Conservation (phyloP, 768 basidiomycete genomes). For the Lactarius sanguifluus region DNA sequence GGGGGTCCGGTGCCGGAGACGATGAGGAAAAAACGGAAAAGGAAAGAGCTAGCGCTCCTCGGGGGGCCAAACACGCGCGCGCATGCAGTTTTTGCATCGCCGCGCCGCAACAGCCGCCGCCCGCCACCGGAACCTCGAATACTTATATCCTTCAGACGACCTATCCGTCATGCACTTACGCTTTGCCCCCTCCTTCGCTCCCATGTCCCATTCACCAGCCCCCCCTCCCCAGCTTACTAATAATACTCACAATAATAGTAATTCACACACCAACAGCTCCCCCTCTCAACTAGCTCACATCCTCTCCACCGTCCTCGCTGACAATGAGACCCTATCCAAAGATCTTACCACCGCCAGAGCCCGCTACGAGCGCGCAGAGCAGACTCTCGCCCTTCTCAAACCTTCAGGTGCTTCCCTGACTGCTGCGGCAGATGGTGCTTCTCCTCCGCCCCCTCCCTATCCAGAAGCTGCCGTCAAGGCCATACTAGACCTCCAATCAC, state of each 20-base stretch:
- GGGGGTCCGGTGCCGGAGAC: conserved; percentile 20
- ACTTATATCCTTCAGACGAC: conserved; percentile 29
- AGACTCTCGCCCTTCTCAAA: conserved; percentile 25
- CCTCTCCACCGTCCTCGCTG: conserved; percentile 30
- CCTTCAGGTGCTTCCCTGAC: conserved; percentile 13
- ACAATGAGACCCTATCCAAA: conserved; percentile 28
- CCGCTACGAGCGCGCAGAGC: conserved; percentile 28
- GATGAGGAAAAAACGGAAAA: conserved; percentile 22
- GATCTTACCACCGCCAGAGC: conserved; percentile 24
- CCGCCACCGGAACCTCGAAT: conserved; percentile 30
- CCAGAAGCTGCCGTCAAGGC: conserved; percentile 26
- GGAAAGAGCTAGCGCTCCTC: conserved; percentile 28
- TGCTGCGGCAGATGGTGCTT: conserved; percentile 12
- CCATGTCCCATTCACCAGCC: conserved; percentile 28
- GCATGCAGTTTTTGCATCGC: conserved; percentile 27
- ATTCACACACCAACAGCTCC: conserved; percentile 16
- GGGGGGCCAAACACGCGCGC: conserved; percentile 29
- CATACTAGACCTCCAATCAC: conserved; percentile 27
- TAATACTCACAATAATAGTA: conserved; percentile 12
- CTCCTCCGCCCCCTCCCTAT: conserved; percentile 16
- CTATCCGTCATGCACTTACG: conserved; percentile 27
- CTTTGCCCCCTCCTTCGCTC: conserved; percentile 25
- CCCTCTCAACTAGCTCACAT: conserved; percentile 29
- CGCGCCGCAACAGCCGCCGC: conserved; percentile 29
- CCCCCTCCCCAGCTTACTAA: conserved; percentile 28